Percentiles rank a stretch among this genome's conserved stretches.
Conservation (phyloP, 345 rosid genomes). For the Populus nigra region DNA sequence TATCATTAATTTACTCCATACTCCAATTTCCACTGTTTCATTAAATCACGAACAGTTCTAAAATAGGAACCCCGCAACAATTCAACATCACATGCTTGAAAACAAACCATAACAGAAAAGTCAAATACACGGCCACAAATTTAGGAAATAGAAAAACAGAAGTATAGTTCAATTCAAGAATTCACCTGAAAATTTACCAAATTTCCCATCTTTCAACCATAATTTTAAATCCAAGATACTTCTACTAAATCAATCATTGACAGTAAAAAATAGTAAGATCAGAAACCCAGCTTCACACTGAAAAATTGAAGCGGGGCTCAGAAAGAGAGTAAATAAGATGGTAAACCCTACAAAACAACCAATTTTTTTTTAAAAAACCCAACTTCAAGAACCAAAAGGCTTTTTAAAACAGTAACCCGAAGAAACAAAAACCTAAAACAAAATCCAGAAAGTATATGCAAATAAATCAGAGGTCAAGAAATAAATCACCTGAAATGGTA, state of each 20-base stretch:
- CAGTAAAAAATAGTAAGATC: neutral
- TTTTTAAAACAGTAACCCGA: neutral
- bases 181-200: neutral
- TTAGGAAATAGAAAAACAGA: neutral
- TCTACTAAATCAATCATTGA: neutral
- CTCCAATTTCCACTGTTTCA: constrained; percentile 1
- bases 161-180: neutral
- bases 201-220: neutral
- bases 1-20: neutral
- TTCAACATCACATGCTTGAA: neutral
- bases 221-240: neutral
- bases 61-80: neutral
- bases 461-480: neutral
- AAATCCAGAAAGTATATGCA: neutral
- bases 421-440: neutral
- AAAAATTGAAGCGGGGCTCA: neutral
- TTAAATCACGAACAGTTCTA: neutral
- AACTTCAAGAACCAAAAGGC: neutral
- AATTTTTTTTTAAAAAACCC: neutral
- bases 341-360: neutral
- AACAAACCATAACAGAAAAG: neutral
- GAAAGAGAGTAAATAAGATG: too few species aligned
- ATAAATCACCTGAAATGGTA: constrained; percentile 77
- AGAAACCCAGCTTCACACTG: neutral
- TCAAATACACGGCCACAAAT: constrained; percentile 1